phyloP scores from a whole-genome alignment of 148 eudicot species.

The Fagopyrum homotropicum region DNA sequence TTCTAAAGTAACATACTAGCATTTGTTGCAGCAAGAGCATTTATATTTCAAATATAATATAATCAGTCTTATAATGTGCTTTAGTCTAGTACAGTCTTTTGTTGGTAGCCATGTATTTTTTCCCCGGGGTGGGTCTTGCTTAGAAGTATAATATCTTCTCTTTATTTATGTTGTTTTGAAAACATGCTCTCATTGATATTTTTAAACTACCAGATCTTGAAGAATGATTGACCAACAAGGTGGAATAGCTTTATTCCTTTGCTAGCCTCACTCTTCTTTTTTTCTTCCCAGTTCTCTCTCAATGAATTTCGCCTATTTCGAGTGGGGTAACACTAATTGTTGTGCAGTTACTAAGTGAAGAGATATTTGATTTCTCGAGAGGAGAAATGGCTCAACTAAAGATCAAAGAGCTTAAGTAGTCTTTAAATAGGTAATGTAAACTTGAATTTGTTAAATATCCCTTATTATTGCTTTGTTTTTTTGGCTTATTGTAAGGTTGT shows the following conservation, averaged over 20 bases:
- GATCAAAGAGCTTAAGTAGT: slow-evolving; percentile 92
- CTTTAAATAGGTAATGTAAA: slow-evolving; percentile 67
- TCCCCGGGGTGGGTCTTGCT: not conserved
- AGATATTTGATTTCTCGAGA: slow-evolving; percentile 98
- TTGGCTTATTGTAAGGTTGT: too few relatives aligned
- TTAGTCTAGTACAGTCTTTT: not conserved
- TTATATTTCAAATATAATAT: not conserved
- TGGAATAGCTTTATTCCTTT: slow-evolving; percentile 81
- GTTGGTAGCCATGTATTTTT: not conserved
- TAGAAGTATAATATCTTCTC: not conserved
- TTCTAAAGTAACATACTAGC: too few relatives aligned
- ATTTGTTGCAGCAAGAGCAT: not conserved
- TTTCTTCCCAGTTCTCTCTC: too few relatives aligned
- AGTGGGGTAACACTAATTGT: slow-evolving; percentile 12
- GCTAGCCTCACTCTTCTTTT: too few relatives aligned
- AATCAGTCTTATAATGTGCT: not conserved
- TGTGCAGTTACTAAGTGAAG: slow-evolving; percentile 87
- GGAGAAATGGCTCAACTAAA: slow-evolving; percentile 99
- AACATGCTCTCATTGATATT: not conserved
- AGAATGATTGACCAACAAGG: slow-evolving; percentile 97
- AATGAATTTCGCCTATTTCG: not conserved
- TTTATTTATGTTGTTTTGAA: not conserved
- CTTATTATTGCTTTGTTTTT: not conserved
- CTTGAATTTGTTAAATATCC: not conserved
- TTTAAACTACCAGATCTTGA: slow-evolving; percentile 64